Percentiles rank a stretch among this genome's conserved stretches.
Evolutionary conservation across 2,329 filamentous ascomycete genomes (phyloP).

Genomic region (Colletotrichum navitas): DNA sequence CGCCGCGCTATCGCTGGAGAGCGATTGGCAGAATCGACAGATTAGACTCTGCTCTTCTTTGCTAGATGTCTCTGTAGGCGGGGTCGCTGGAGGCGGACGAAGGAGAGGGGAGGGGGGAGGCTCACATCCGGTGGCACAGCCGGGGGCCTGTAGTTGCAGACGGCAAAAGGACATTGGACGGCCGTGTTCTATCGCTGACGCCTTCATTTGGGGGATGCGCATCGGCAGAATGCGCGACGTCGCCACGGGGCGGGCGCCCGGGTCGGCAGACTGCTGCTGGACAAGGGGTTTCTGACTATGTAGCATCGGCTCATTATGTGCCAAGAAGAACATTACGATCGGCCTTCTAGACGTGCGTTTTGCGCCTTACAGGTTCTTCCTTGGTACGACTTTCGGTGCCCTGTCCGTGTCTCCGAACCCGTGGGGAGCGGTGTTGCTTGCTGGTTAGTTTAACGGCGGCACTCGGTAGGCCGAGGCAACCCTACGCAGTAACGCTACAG

Average conservation of each 20-base stretch:
- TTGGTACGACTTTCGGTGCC: background rate
- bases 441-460: background rate
- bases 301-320: background rate
- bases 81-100: background rate
- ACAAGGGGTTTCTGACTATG: background rate
- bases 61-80: background rate
- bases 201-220: conserved; percentile 4
- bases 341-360: background rate
- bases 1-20: conserved; percentile 18
- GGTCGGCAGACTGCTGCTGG: conserved; percentile 1
- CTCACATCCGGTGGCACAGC: conserved; percentile 9
- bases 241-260: background rate
- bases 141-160: conserved; percentile 2
- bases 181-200: conserved; percentile 7
- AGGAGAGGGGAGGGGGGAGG: too few species aligned
- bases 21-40: conserved; percentile 30
- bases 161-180: conserved; percentile 33
- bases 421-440: too few species aligned
- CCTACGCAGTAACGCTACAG: background rate
- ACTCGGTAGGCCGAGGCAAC: conserved; percentile 21
- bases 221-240: background rate
- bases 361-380: background rate
- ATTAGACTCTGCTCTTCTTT: background rate
- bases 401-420: background rate
- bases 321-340: background rate